Evolutionary conservation across 1,284 basidiomycete species (phyloP).

Genomic region (Sporisorium exsertum): DNA sequence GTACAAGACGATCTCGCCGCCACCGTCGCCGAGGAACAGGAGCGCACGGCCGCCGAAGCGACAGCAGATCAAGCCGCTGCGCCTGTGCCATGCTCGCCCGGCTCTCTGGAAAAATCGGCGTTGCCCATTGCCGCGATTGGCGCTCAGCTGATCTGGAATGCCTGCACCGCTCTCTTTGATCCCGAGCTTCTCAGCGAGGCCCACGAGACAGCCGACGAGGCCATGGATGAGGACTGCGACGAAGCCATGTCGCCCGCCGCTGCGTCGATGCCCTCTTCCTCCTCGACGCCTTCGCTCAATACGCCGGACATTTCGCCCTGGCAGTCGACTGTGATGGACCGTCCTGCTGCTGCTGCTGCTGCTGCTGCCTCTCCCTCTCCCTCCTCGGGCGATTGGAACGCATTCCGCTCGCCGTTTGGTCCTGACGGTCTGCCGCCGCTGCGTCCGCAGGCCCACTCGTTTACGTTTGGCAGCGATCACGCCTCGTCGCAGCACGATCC

Average conservation of each 20-base stretch:
- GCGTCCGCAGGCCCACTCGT: conserved; percentile 44
- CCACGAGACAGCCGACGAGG: conserved; percentile 38
- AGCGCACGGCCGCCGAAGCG: conserved; percentile 2
- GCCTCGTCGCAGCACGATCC: conserved; percentile 32
- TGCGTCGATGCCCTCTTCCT: conserved; percentile 40
- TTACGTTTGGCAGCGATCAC: conserved; percentile 40
- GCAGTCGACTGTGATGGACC: conserved; percentile 36
- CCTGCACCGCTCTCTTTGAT: conserved; percentile 55
- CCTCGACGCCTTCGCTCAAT: conserved; percentile 42
- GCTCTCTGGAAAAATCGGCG: conserved; percentile 59
- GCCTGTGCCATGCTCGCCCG: conserved; percentile 59
- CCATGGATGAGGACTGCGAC: conserved; percentile 34
- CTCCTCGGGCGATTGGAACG: conserved; percentile 40
- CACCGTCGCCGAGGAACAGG: conserved; percentile 1
- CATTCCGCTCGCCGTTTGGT: conserved; percentile 52
- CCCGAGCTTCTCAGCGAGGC: conserved; percentile 42
- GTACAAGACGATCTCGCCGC: neutral
- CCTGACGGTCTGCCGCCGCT: conserved; percentile 33
- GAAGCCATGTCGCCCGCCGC: conserved; percentile 35
- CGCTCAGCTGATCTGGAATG: conserved; percentile 65
- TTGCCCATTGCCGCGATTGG: conserved; percentile 61
- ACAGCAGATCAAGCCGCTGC: conserved; percentile 21
- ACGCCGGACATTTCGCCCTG: conserved; percentile 49
- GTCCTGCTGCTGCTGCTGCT: conserved; percentile 11
- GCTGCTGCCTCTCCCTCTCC: neutral